Evolutionary conservation across 495 filamentous ascomycete genomes (phyloP).

Genomic region (Daldinia decipiens): DNA sequence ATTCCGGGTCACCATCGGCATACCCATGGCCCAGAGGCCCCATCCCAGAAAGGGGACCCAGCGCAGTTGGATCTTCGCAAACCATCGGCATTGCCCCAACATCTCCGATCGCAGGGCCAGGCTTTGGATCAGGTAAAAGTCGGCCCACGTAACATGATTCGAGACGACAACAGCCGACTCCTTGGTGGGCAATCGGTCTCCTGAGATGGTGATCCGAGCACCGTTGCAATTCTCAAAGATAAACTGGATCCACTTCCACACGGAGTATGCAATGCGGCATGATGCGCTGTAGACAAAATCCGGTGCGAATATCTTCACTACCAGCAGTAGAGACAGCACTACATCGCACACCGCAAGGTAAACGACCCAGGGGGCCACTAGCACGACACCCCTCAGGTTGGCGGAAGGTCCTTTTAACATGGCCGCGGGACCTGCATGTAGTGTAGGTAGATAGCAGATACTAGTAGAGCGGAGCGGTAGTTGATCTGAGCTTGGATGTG

Average conservation of each 20-base stretch:
- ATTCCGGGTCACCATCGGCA: conserved; percentile 67
- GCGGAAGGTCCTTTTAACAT: conserved; percentile 34
- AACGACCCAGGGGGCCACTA: conserved; percentile 61
- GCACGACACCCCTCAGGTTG: conserved; percentile 54
- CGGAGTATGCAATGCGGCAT: conserved; percentile 59
- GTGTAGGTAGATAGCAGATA: background rate
- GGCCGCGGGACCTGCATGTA: conserved; percentile 26
- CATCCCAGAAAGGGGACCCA: conserved; percentile 68
- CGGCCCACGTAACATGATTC: conserved; percentile 68
- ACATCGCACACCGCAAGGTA: conserved; percentile 61
- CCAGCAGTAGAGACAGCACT: conserved; percentile 62
- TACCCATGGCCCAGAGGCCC: conserved; percentile 70
- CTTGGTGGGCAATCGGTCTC: conserved; percentile 54
- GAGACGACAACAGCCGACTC: conserved; percentile 67
- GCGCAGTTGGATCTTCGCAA: conserved; percentile 65
- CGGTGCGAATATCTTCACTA: conserved; percentile 58
- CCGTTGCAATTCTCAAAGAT: conserved; percentile 62
- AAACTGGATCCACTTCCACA: conserved; percentile 64
- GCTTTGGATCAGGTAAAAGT: conserved; percentile 70
- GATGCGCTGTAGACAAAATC: conserved; percentile 59
- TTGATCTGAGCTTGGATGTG: background rate
- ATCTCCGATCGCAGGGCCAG: conserved; percentile 63
- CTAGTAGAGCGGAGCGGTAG: background rate
- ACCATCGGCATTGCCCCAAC: conserved; percentile 67
- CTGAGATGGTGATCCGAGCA: conserved; percentile 61